Percentiles rank a stretch among this genome's conserved stretches.
Evolutionary conservation across 768 basidiomycete genomes (phyloP).

Genomic region (Amanita pallidorosea): DNA sequence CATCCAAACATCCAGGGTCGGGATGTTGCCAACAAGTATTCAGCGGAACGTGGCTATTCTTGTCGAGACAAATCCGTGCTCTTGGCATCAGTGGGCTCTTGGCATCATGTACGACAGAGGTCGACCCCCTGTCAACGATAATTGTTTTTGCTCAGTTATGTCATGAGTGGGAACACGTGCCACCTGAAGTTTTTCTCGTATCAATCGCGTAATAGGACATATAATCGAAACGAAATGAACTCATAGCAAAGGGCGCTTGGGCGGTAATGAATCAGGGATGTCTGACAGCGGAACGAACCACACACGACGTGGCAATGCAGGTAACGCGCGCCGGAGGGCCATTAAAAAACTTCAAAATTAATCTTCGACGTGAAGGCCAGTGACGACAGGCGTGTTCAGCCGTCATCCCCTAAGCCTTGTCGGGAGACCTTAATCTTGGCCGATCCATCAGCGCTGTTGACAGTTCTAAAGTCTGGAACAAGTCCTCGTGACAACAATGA

Average conservation of each 20-base stretch:
- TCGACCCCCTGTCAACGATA: no score
- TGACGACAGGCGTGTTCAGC: neutral
- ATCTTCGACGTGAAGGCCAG: constrained; percentile 20
- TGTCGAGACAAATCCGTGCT: no score
- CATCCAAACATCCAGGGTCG: no score
- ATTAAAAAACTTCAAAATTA: constrained; percentile 39
- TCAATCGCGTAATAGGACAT: neutral
- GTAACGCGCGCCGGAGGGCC: constrained; percentile 28
- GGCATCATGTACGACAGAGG: no score
- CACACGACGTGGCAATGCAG: constrained; percentile 18
- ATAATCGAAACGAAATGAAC: neutral
- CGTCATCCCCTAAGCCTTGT: neutral
- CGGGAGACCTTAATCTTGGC: neutral
- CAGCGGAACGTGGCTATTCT: no score
- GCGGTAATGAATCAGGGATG: constrained; percentile 11
- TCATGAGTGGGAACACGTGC: no score
- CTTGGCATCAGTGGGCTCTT: no score
- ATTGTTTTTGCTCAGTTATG: no score
- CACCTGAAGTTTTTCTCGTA: neutral
- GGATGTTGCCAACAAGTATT: no score
- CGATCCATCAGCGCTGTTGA: neutral
- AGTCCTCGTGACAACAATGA: no score
- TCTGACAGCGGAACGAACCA: constrained; percentile 69
- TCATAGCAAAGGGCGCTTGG: neutral
- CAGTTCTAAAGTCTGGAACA: neutral